Evolutionary conservation across 768 basidiomycete genomes (phyloP), one percentile per base, ranked within the genome.

Genomic region (Kwoniella europaea): DNA sequence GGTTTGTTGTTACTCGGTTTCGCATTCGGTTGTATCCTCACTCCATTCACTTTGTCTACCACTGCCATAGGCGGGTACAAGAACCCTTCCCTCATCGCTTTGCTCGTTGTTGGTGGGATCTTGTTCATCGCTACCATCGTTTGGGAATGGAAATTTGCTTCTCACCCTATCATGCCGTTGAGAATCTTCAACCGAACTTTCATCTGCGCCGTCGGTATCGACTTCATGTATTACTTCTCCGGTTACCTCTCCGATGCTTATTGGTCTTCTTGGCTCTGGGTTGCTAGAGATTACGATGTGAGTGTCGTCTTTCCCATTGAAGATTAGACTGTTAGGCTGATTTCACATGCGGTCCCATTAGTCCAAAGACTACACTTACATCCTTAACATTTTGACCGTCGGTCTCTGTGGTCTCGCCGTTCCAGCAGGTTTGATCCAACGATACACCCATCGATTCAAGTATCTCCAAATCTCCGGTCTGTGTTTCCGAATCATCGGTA

Each of bases 91-190:
- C 57, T 71, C 42, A 71, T 71, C 65, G 71, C 71, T 22, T 46
- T 71, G 18, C 56, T 71, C 46, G 71, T 86, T 54, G 79, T 88
- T 46, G 87, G 88, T 22, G 81, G 79, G 6, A 53, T 88, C 13
- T 71, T 86, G 42, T 78, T 88, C 68, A 73, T 84, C 55, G 78
- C 74, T 41, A 81, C 82, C 71, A 69, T 64, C 22, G 27, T 78
- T 22, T 85, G 82, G 81, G 84, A 85, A 62, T 69, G 75, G 67
- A 68, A 69, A 35, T 78, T 79, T 67, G 84, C 84, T 16, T 74
- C 76, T 60, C 75, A 79, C 67, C 84, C 84, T 7, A 72, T 84
- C 68, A 79, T 84, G 77, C 78, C 84, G 20, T 63, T 69, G 35
- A 81, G 84, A 53, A 76, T 84, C 68, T 76, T 83, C 56, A 85